Conservation (phyloP, 208 protist species). For the Polymyxa betae region DNA sequence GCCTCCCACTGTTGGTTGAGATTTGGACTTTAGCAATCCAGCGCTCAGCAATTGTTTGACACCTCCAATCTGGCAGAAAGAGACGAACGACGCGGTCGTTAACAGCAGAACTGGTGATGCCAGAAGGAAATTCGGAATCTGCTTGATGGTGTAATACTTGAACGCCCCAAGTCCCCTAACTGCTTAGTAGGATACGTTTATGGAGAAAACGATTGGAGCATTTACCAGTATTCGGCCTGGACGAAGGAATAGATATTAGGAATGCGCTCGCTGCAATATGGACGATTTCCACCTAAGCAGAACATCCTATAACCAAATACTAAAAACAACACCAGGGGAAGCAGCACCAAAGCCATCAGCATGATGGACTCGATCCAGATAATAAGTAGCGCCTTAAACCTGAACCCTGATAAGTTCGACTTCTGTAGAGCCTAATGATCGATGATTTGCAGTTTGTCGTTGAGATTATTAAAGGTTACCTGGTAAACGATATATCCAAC, state of each 20-base stretch:
- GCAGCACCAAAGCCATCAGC: neutral
- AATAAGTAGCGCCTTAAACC: no score
- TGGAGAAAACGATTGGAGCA: neutral
- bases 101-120: neutral
- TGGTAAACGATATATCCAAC: neutral
- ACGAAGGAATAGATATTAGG: slow-evolving; percentile 51
- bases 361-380: no score
- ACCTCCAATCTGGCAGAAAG: neutral
- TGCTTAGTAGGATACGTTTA: neutral
- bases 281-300: neutral
- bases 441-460: no score
- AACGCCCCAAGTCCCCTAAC: neutral
- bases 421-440: no score
- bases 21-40: neutral
- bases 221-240: slow-evolving; percentile 32
- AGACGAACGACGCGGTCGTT: neutral
- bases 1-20: neutral
- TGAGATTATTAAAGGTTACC: no score
- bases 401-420: no score
- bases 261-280: neutral
- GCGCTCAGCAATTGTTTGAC: neutral
- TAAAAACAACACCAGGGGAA: slow-evolving; percentile 6
- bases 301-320: neutral
- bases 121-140: slow-evolving; percentile 49
- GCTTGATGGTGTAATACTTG: slow-evolving; percentile 21